A percentile compares a stretch with the other conserved stretches of the same genome.
phyloP scores from a whole-genome alignment of 768 basidiomycete genomes.

The Phylloporus rhodoxanthus region DNA sequence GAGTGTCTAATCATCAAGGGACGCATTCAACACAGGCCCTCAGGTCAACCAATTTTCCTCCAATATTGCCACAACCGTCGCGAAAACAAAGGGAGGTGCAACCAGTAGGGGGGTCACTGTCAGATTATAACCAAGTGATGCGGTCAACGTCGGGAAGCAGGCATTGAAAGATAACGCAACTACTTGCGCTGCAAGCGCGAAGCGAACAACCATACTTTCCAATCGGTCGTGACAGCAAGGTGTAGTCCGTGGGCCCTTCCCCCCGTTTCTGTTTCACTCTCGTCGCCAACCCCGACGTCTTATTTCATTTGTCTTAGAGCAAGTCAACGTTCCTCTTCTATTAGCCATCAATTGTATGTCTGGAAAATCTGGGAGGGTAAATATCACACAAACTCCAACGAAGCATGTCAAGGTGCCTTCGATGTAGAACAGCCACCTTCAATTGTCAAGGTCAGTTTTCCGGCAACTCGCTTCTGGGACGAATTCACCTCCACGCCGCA shows the following conservation, averaged over 20 bases:
- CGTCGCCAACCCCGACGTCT: constrained; percentile 56
- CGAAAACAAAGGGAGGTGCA: constrained; percentile 68
- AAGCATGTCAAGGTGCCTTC: constrained; percentile 42
- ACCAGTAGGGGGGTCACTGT: constrained; percentile 67
- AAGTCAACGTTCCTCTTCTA: constrained; percentile 36
- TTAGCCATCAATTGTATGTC: constrained; percentile 32
- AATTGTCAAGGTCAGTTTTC: constrained; percentile 13
- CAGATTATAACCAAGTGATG: constrained; percentile 60
- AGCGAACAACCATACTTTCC: constrained; percentile 79
- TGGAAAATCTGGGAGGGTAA: constrained; percentile 49
- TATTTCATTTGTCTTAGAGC: constrained; percentile 58
- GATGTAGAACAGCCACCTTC: constrained; percentile 46
- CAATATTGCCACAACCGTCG: constrained; percentile 49
- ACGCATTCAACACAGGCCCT: too few relatives aligned
- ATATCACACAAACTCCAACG: constrained; percentile 40
- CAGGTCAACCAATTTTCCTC: constrained; percentile 31
- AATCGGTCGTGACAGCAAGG: constrained; percentile 64
- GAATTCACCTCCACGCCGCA: constrained; percentile 45
- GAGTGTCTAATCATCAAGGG: constrained; percentile 48
- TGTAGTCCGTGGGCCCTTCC: constrained; percentile 43
- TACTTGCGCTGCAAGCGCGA: constrained; percentile 34
- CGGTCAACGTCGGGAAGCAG: constrained; percentile 75
- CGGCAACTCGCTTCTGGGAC: constrained; percentile 3
- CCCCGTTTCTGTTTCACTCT: constrained; percentile 39
- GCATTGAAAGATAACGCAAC: constrained; percentile 69